Conservation (phyloP, 331 rosid genomes). For the Prunus yedoensis region DNA sequence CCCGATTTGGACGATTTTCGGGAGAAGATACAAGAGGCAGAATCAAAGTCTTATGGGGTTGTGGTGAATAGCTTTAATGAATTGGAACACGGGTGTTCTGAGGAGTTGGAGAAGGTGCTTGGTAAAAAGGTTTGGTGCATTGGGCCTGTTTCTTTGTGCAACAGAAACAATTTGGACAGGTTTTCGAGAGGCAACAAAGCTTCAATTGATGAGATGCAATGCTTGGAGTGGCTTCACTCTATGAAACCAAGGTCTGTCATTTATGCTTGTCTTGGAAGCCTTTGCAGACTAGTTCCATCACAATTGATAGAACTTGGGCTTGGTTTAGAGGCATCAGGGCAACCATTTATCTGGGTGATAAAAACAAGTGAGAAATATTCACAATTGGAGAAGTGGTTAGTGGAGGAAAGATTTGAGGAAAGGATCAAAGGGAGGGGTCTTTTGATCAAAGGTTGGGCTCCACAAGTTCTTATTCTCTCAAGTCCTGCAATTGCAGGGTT, state of each 20-base stretch:
- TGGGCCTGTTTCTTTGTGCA: conserved; percentile 64
- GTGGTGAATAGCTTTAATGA: conserved; percentile 61
- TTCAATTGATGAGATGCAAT: conserved; percentile 41
- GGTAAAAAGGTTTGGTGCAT: conserved; percentile 68
- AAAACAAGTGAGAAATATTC: conserved; percentile 26
- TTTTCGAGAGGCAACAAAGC: conserved; percentile 64
- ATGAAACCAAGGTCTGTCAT: conserved; percentile 60
- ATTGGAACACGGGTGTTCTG: conserved; percentile 42
- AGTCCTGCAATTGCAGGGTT: conserved; percentile 64
- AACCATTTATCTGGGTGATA: conserved; percentile 70
- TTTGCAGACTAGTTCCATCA: conserved; percentile 50
- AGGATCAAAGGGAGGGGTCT: conserved; percentile 63
- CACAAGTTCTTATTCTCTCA: conserved; percentile 62
- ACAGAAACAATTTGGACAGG: conserved; percentile 52
- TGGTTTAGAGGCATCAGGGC: conserved; percentile 57
- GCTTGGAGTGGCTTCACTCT: conserved; percentile 58
- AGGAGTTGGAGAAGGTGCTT: conserved; percentile 36
- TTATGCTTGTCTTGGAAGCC: conserved; percentile 73
- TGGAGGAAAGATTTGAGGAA: conserved; percentile 48
- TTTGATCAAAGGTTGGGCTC: conserved; percentile 80
- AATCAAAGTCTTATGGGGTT: conserved; percentile 46
- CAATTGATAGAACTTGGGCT: conserved; percentile 61
- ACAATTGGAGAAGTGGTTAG: conserved; percentile 56
- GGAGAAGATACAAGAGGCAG: conserved; percentile 56
- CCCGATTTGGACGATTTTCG: conserved; percentile 56